These are phyloP conservation scores for Otatea glauca DNA, from an alignment of 176 grass and related monocot genomes.

Conservation along the genomic window DNA sequence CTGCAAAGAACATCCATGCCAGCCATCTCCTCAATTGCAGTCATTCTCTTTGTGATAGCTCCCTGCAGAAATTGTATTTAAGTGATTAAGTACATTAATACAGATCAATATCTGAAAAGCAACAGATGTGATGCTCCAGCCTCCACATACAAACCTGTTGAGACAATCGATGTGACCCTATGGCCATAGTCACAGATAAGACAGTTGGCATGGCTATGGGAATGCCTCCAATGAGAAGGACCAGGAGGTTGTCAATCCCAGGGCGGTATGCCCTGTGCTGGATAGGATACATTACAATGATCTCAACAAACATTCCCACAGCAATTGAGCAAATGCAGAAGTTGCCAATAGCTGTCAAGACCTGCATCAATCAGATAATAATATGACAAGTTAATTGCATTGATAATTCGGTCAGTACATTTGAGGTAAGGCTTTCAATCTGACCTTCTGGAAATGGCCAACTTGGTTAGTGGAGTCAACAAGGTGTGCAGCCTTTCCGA, in stretches of 20 bases:
- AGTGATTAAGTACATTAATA: not conserved
- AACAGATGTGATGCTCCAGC: slow-evolving; percentile 1
- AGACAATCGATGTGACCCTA: slow-evolving; percentile 69
- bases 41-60: slow-evolving; percentile 89
- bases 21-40: slow-evolving; percentile 92
- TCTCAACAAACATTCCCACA: slow-evolving; percentile 71
- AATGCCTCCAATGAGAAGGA: slow-evolving; percentile 84
- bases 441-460: slow-evolving; percentile 85
- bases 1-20: slow-evolving; percentile 93
- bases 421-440: not conserved
- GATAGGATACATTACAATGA: slow-evolving; percentile 82
- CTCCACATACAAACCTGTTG: slow-evolving; percentile 56
- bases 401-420: not conserved
- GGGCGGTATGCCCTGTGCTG: slow-evolving; percentile 69
- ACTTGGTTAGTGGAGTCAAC: slow-evolving; percentile 86
- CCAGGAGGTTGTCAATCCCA: slow-evolving; percentile 77
- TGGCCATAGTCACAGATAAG: slow-evolving; percentile 84
- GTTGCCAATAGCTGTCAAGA: slow-evolving; percentile 75
- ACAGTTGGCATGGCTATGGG: slow-evolving; percentile 86
- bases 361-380: slow-evolving; percentile 42
- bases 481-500: slow-evolving; percentile 82
- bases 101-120: not conserved
- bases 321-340: slow-evolving; percentile 84
- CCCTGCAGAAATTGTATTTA: slow-evolving; percentile 46
- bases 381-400: not conserved